Conservation (phyloP, 257 asterid genomes). For the Nicotiana tabacum region DNA sequence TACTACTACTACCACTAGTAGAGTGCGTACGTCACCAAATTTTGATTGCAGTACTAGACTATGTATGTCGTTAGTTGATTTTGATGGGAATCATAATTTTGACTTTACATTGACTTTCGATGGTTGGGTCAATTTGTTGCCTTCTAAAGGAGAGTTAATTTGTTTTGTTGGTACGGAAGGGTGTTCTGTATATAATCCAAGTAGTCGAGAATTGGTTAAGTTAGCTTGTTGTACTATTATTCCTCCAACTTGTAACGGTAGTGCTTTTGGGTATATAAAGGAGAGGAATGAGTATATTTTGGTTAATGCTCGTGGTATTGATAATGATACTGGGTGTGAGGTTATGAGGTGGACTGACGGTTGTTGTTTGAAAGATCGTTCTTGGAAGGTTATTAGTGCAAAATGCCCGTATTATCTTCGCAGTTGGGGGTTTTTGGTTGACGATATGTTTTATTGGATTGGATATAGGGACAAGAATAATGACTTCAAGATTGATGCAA, state of each 20-base stretch:
- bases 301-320: conserved; percentile 48
- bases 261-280: conserved; percentile 51
- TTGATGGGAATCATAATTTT: conserved; percentile 34
- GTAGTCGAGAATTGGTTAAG: conserved; percentile 35
- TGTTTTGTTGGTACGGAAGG: conserved; percentile 52
- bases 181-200: conserved; percentile 49
- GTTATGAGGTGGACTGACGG: conserved; percentile 45
- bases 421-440: conserved; percentile 60
- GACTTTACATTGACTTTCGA: conserved; percentile 29
- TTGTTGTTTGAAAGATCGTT: conserved; percentile 14
- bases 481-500: conserved; percentile 38
- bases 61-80: conserved; percentile 30
- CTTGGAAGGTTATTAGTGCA: conserved; percentile 34
- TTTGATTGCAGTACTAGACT: no score
- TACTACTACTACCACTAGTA: not conserved
- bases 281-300: conserved; percentile 44
- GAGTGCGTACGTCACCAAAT: not conserved
- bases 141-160: conserved; percentile 50
- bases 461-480: conserved; percentile 19
- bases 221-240: conserved; percentile 48
- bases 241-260: conserved; percentile 44
- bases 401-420: conserved; percentile 48
- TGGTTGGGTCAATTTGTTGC: conserved; percentile 45
- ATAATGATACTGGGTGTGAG: conserved; percentile 55
- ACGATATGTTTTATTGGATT: conserved; percentile 55